phyloP scores from a whole-genome alignment of 108 stramenopile genomes.

The Parietichytrium sp. region DNA sequence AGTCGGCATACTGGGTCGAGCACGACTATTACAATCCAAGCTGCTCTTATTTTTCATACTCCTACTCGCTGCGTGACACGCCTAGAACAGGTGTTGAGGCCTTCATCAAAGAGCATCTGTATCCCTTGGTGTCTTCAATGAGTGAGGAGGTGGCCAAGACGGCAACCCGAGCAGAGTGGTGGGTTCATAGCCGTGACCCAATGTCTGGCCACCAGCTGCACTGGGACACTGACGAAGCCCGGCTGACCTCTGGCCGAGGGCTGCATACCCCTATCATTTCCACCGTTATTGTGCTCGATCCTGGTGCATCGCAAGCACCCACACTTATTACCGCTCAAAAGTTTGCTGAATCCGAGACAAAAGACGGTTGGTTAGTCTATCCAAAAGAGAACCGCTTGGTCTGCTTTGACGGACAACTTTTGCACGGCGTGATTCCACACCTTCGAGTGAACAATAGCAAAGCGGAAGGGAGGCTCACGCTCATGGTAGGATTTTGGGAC shows the following conservation, averaged over 20 bases:
- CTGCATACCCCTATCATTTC: background rate
- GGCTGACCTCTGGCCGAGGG: background rate
- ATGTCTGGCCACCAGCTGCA: background rate
- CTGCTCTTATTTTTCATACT: background rate
- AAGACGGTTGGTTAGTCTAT: background rate
- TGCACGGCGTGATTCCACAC: slow-evolving; percentile 6
- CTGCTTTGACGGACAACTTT: background rate
- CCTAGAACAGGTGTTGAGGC: background rate
- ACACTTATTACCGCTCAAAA: background rate
- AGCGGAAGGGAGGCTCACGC: background rate
- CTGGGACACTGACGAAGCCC: slow-evolving; percentile 16
- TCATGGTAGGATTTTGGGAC: slow-evolving; percentile 33
- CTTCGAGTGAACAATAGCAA: background rate
- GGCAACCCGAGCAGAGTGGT: background rate
- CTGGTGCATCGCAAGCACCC: background rate
- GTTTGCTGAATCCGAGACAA: background rate
- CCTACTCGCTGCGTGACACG: background rate
- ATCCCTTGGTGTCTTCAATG: background rate
- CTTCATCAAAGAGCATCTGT: background rate
- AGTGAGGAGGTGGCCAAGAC: background rate
- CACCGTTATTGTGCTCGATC: slow-evolving; percentile 5
- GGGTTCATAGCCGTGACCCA: slow-evolving; percentile 10
- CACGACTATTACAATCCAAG: background rate
- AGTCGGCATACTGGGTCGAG: background rate
- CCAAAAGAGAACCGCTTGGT: background rate